Conservation (phyloP, 2,329 filamentous ascomycete species). For the Calycina marina region DNA sequence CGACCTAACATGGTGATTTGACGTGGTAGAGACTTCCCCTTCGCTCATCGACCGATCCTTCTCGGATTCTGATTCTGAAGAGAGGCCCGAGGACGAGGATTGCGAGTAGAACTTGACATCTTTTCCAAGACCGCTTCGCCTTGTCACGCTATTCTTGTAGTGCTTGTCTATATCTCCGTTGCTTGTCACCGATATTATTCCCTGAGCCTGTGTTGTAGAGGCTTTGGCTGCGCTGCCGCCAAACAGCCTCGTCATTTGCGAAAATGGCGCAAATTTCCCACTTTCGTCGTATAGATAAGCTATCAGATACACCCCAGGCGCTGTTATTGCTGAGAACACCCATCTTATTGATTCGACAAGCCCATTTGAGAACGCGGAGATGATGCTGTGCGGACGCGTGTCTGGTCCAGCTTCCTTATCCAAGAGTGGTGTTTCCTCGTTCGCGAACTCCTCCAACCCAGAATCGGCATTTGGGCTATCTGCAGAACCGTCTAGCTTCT, state of each 20-base stretch:
- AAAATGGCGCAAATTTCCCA: slow-evolving; percentile 63
- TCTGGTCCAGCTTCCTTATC: slow-evolving; percentile 23
- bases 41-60: slow-evolving; percentile 21
- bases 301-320: slow-evolving; percentile 69
- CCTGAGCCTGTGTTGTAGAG: slow-evolving; percentile 22
- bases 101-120: slow-evolving; percentile 7
- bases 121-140: slow-evolving; percentile 10
- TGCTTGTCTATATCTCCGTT: slow-evolving; percentile 5
- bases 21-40: slow-evolving; percentile 8
- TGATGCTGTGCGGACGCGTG: slow-evolving; percentile 25
- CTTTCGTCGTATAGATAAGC: slow-evolving; percentile 72
- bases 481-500: slow-evolving; percentile 24
- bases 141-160: slow-evolving; percentile 8
- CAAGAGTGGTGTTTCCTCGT: slow-evolving; percentile 61
- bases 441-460: slow-evolving; percentile 18
- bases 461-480: slow-evolving; percentile 25
- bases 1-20: slow-evolving; percentile 42
- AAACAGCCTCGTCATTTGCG: slow-evolving; percentile 54
- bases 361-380: slow-evolving; percentile 56
- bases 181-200: slow-evolving; percentile 14
- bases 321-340: slow-evolving; percentile 62
- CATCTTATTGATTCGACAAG: slow-evolving; percentile 65
- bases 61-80: slow-evolving; percentile 51
- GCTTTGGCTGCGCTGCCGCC: slow-evolving; percentile 27
- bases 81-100: slow-evolving; percentile 46